Conservation (phyloP, 2,329 filamentous ascomycete species). For the Diaporthe citriasiana region DNA sequence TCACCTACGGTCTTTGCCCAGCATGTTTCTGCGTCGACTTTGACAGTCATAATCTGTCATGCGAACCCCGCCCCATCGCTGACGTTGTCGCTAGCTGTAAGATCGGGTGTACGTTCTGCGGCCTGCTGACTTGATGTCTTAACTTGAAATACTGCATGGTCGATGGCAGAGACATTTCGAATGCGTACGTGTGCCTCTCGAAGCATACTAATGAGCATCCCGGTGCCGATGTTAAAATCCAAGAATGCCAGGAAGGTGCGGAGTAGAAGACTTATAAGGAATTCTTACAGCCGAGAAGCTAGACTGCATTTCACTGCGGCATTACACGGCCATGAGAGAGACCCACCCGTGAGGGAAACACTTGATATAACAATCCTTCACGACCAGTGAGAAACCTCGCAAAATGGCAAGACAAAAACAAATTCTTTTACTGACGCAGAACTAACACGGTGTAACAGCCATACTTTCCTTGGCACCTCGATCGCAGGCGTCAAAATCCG, state of each 20-base stretch:
- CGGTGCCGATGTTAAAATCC: too few species aligned
- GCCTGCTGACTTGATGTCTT: not conserved
- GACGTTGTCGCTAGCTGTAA: not conserved
- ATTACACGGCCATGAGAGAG: not conserved
- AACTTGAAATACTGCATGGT: not conserved
- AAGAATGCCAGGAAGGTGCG: too few species aligned
- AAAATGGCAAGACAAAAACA: not conserved
- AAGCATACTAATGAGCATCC: not conserved
- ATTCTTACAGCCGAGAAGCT: too few species aligned
- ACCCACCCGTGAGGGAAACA: not conserved
- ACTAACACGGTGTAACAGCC: not conserved
- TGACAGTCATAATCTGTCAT: not conserved
- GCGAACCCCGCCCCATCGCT: not conserved
- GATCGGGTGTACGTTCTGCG: not conserved
- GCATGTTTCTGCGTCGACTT: not conserved
- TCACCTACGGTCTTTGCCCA: not conserved
- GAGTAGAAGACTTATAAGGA: too few species aligned
- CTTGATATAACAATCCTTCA: not conserved
- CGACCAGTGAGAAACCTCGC: not conserved
- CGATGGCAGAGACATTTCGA: not conserved
- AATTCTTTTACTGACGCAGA: fast-evolving
- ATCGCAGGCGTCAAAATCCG: fast-evolving
- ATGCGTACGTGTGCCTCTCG: not conserved
- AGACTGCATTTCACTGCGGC: not conserved
- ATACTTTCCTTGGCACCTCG: not conserved